Base-by-base conservation (phyloP, 2,329 filamentous ascomycete genomes). In the Blastomyces parvus region DNA sequence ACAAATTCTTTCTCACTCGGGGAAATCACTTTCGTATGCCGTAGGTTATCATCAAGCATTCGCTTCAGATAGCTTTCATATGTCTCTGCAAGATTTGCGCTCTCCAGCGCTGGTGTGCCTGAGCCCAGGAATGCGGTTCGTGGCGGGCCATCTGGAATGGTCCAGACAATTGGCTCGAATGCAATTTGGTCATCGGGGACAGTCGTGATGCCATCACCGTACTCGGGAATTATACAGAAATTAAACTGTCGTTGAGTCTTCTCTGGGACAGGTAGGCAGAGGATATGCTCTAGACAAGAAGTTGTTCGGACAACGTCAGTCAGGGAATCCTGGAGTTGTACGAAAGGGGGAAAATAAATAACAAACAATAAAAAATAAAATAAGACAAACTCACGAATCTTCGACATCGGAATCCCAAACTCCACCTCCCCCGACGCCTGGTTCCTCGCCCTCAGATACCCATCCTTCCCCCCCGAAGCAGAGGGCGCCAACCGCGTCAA, bases 211-310 rank as follows among this genome's bases (percentile, higher is more conserved):
- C 81, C 81, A 67, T 83, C 77, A 22, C 76, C 79, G 60, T 79
- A 76, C 36, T 78, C 73, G 2, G 85, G 83, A 50, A 87, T 78
- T 52, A 87, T 73, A 69, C 85, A 82, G 70, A 86, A 87, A 68
- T 85, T 86, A 73, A 83, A 83, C 68, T 86, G 84, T 62, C 83
- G 81, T 65, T 85, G 82, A 3, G 83, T 80, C 69, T 87, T 87
- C 68, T 87, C 85, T 5, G 85, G 85, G 2, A 87, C 81, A 0
- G 85, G 84, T 48, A 87, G 77, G 68, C 83, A 85, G 67, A 87
- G 78, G 59, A 84, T 77, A 70, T 86, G 81, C 61, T 83, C 83
- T 77, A 46, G 33, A 48, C 30, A 59, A 46, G 13, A 19, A 14
- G 8, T 57, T 57, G 5, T 48, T 48, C 9, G 3, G 38, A 38